A percentile compares a stretch with the other conserved stretches of the same genome.
phyloP scores from a whole-genome alignment of 148 eudicot species.

The Oxyria digyna region DNA sequence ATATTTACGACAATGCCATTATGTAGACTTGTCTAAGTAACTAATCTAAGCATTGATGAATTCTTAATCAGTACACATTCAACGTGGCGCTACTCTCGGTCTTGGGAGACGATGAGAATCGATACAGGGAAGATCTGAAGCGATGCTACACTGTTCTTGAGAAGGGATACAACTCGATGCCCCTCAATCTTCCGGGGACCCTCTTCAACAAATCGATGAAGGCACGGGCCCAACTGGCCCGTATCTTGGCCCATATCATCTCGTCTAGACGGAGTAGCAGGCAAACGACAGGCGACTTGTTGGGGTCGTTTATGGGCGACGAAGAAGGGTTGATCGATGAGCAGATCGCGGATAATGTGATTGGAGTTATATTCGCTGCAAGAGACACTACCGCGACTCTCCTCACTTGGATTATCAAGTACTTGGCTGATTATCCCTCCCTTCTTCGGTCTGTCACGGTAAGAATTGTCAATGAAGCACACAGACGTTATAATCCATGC shows the following conservation, averaged over 20 bases:
- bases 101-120: slow-evolving; percentile 63
- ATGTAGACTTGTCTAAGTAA: too few species aligned
- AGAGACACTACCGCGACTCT: slow-evolving; percentile 93
- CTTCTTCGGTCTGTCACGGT: slow-evolving; percentile 78
- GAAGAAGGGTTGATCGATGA: slow-evolving; percentile 66
- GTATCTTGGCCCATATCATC: slow-evolving; percentile 56
- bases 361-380: slow-evolving; percentile 92
- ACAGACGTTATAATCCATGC: too few species aligned
- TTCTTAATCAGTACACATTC: slow-evolving; percentile 68
- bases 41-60: slow-evolving; percentile 9
- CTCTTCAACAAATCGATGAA: slow-evolving; percentile 85
- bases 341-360: slow-evolving; percentile 90
- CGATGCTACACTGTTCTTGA: slow-evolving; percentile 72
- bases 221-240: slow-evolving; percentile 68
- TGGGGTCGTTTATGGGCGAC: slow-evolving; percentile 76
- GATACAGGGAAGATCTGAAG: slow-evolving; percentile 71
- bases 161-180: slow-evolving; percentile 93
- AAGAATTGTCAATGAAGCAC: too few species aligned
- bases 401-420: slow-evolving; percentile 86
- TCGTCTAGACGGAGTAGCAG: slow-evolving; percentile 28
- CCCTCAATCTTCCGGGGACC: slow-evolving; percentile 83
- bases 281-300: slow-evolving; percentile 24
- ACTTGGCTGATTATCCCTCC: slow-evolving; percentile 62
- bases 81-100: slow-evolving; percentile 85
- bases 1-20: too few species aligned